Percentiles rank a stretch among this genome's conserved stretches.
Evolutionary conservation across 1,139 yeast genomes (phyloP).

Genomic region (Hemisphaericaspora xylanilytica): DNA sequence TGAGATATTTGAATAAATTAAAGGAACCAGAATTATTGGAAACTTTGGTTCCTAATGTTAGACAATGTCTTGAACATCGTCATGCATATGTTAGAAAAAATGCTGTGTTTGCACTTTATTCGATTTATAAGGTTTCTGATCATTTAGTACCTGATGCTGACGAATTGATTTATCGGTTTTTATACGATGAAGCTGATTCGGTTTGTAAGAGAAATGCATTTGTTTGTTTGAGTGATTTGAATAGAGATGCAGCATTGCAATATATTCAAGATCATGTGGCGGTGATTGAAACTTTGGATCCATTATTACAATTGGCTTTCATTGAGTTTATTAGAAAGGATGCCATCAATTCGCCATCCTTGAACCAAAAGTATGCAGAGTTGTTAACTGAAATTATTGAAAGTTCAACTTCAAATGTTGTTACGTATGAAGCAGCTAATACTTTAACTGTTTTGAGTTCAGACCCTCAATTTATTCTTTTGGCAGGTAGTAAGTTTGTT

Average conservation of each 20-base stretch:
- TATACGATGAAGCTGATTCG: slow-evolving; percentile 83
- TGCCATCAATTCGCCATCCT: slow-evolving; percentile 59
- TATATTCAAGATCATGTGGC: slow-evolving; percentile 73
- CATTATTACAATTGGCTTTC: slow-evolving; percentile 82
- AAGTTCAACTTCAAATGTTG: slow-evolving; percentile 66
- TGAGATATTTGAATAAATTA: slow-evolving; percentile 85
- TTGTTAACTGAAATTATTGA: slow-evolving; percentile 74
- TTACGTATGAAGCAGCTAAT: slow-evolving; percentile 87
- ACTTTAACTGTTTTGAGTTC: slow-evolving; percentile 74
- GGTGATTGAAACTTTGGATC: slow-evolving; percentile 69
- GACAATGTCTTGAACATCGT: slow-evolving; percentile 90
- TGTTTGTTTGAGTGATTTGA: slow-evolving; percentile 77
- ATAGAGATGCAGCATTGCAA: slow-evolving; percentile 79
- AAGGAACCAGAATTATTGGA: slow-evolving; percentile 93
- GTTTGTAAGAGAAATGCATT: slow-evolving; percentile 96
- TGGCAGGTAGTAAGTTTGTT: slow-evolving; percentile 81
- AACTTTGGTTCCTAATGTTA: slow-evolving; percentile 90
- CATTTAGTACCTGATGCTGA: slow-evolving; percentile 95
- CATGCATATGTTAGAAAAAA: slow-evolving; percentile 98
- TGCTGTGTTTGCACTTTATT: slow-evolving; percentile 87
- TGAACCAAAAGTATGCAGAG: slow-evolving; percentile 69
- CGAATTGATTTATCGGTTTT: slow-evolving; percentile 70
- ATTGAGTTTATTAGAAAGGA: slow-evolving; percentile 90
- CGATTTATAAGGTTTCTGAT: slow-evolving; percentile 78
- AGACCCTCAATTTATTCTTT: slow-evolving; percentile 63